These are phyloP conservation scores for Xylariaceae sp. DNA, from an alignment of 2,329 filamentous ascomycete genomes.

Conservation along the genomic window DNA sequence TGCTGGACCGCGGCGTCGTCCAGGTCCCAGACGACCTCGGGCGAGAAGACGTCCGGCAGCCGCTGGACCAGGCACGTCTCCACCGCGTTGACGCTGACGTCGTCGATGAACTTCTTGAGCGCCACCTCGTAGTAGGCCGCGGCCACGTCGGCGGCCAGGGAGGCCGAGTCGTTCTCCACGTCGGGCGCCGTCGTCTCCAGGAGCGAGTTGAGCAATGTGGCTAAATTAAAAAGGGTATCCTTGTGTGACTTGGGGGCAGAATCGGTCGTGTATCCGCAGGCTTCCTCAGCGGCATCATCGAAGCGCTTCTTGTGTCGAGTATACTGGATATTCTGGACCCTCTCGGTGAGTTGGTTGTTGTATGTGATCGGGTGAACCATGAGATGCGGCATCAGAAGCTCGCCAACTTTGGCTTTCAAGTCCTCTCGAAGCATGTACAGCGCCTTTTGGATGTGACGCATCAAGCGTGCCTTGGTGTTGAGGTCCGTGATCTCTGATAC, in stretches of 20 bases:
- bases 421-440: too few relatives aligned
- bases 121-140: constrained; percentile 18
- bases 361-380: constrained; percentile 29
- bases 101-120: constrained; percentile 21
- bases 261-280: too few relatives aligned
- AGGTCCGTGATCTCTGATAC: too few relatives aligned
- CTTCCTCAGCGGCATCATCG: not conserved
- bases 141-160: constrained; percentile 13
- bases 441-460: too few relatives aligned
- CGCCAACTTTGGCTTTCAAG: constrained; percentile 11
- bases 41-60: constrained; percentile 8
- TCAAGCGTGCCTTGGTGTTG: too few relatives aligned
- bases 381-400: constrained; percentile 15
- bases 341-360: constrained; percentile 23
- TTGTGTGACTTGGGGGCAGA: too few relatives aligned
- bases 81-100: constrained; percentile 21
- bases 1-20: constrained; percentile 1
- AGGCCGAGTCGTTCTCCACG: constrained; percentile 11
- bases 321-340: constrained; percentile 18
- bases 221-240: too few relatives aligned
- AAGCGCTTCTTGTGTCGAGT: constrained; percentile 1
- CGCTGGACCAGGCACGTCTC: constrained; percentile 21
- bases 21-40: constrained; percentile 2
- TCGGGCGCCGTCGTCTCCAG: constrained; percentile 6
- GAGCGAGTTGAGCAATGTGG: constrained; percentile 3